Evolutionary conservation across 1,284 basidiomycete genomes (phyloP).

Genomic region (Mrakiaceae sp.): DNA sequence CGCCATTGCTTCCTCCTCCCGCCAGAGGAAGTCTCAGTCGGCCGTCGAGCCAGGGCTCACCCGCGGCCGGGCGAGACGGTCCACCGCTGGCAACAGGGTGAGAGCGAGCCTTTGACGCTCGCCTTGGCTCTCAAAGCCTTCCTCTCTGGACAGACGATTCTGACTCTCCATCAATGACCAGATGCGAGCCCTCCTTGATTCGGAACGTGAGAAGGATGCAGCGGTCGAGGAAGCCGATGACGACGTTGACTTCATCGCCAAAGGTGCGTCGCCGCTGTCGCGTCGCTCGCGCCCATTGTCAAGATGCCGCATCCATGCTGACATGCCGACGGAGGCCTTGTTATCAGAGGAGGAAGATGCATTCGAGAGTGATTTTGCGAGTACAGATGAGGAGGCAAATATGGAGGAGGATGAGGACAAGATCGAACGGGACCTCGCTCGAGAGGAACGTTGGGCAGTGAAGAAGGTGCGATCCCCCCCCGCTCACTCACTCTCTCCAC

Average conservation of each 20-base stretch:
- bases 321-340: background rate
- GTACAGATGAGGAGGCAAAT: background rate
- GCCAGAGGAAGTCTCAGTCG: background rate
- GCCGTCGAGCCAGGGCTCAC: background rate
- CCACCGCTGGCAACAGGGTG: conserved; percentile 4
- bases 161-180: background rate
- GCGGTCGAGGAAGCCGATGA: conserved; percentile 1
- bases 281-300: no score
- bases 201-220: background rate
- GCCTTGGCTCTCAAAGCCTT: no score
- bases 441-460: conserved; percentile 1
- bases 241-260: conserved; percentile 1
- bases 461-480: background rate
- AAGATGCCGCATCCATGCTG: no score
- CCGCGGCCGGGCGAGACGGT: background rate
- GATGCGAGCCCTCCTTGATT: conserved; percentile 2
- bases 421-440: background rate
- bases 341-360: background rate
- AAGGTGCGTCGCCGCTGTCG: background rate
- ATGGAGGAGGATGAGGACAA: background rate
- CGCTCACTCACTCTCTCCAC: background rate
- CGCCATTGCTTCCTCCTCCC: background rate
- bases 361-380: background rate
- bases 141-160: no score
- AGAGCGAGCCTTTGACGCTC: background rate